Evolutionary conservation across 371 early-diverging fungal species (phyloP), one percentile per base, ranked within the genome.

Genomic region (Actinomortierella wolfii): DNA sequence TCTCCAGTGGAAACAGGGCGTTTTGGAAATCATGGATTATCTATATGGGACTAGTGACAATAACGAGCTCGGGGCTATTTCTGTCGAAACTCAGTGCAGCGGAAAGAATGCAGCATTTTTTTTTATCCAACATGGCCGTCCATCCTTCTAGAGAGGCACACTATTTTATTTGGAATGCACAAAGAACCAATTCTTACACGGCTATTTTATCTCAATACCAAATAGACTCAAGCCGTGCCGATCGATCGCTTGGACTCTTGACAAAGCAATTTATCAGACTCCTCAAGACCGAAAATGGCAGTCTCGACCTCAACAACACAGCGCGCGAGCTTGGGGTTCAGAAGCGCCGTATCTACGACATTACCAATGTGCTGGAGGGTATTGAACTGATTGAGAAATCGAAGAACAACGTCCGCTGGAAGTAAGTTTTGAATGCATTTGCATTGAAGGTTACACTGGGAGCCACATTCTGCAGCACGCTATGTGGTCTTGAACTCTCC

Each of bases 331-430:
- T 94, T 24, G 79, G 84, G 9, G 93, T 93, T 20, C 87, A 88
- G 65, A 94, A 94, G 70, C 82, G 94, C 66, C 81, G 94, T 42
- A 90, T 94, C 42, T 94, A 94, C 64, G 94, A 94, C 63, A 93
- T 94, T 51, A 93, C 93, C 52, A 92, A 93, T 66, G 92, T 93
- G 14, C 77, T 94, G 43, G 93, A 94, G 76, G 92, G 93, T 17
- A 84, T 94, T 52, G 83, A 84, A 7, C 77, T 89, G 42, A 84
- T 93, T 60, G 88, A 89, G 56, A 94, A 93, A 66, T 87, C 87
- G 69, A 81, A 88, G 39, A 94, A 92, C 70, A 90, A 86, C 79
- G 91, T 92, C 56, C 82, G 86, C 53, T 93, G 92, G 91, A 91
- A 84, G 89, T 89, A 81, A 67, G 85, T 76, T 20, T 44, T n/a